Percentiles rank a stretch among this genome's conserved stretches.
These are phyloP conservation scores for Trifolium fragiferum DNA, from an alignment of 306 rosid species.

Conservation along the genomic window DNA sequence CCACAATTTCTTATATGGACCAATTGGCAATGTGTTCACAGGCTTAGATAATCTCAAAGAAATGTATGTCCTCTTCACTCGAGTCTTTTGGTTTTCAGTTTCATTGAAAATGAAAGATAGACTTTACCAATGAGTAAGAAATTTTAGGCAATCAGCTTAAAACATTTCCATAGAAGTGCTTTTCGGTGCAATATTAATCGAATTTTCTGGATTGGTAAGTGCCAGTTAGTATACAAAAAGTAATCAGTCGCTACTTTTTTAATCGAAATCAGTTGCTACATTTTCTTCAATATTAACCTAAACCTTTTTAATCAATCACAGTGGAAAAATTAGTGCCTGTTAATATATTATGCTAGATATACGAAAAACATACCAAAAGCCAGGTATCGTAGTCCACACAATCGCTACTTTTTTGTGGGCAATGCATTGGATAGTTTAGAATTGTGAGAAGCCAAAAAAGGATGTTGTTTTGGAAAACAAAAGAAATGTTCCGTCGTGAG, in stretches of 20 bases:
- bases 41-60: slow-evolving; percentile 77
- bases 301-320: slow-evolving; percentile 16
- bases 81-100: slow-evolving; percentile 28
- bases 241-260: too few species aligned
- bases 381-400: not conserved
- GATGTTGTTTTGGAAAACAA: not conserved
- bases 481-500: not conserved
- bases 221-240: too few species aligned
- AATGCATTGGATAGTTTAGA: slow-evolving; percentile 14
- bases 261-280: too few species aligned
- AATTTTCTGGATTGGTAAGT: not conserved
- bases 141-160: slow-evolving; percentile 22
- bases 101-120: slow-evolving; percentile 35
- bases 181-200: not conserved
- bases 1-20: slow-evolving; percentile 81
- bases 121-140: slow-evolving; percentile 1
- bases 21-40: slow-evolving; percentile 79
- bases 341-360: not conserved
- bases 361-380: not conserved
- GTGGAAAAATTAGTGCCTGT: slow-evolving; percentile 3
- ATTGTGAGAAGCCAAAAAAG: slow-evolving; percentile 4
- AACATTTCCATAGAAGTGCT: not conserved
- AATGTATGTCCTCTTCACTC: slow-evolving; percentile 63
- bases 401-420: slow-evolving; percentile 3
- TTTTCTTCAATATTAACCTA: too few species aligned